phyloP scores from a whole-genome alignment of 2,329 filamentous ascomycete genomes.

The Fusarium sp. region DNA sequence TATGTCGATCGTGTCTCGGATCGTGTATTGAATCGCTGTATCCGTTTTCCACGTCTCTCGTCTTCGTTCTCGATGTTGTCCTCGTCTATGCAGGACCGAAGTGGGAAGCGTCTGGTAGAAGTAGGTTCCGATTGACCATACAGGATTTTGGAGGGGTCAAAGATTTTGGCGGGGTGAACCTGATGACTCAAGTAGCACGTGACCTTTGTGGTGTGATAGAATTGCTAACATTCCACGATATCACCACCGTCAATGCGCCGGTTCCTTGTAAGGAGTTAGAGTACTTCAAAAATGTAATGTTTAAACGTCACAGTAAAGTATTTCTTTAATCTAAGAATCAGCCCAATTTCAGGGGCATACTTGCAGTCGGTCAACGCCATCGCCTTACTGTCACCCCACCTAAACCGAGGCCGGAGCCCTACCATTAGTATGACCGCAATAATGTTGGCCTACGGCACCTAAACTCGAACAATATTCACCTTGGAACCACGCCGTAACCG shows the following conservation, averaged over 20 bases:
- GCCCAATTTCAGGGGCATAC: constrained; percentile 4
- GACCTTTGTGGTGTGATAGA: constrained; percentile 16
- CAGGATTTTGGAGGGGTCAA: constrained; percentile 45
- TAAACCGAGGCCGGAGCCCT: constrained; percentile 37
- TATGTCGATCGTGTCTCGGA: neutral
- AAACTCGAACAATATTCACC: neutral
- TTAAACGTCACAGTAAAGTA: neutral
- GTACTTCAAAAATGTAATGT: neutral
- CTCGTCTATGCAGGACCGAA: constrained; percentile 18
- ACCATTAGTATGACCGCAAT: neutral
- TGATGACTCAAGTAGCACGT: constrained; percentile 46
- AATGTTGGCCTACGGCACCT: neutral
- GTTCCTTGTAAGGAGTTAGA: neutral
- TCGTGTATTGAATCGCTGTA: constrained; percentile 1
- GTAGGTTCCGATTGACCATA: constrained; percentile 39
- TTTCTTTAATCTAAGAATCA: neutral
- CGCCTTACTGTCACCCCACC: constrained; percentile 41
- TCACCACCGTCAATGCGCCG: constrained; percentile 11
- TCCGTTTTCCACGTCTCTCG: constrained; percentile 6
- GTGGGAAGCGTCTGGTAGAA: constrained; percentile 29
- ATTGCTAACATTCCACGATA: constrained; percentile 16
- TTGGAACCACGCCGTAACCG: constrained; percentile 2
- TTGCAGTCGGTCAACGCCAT: constrained; percentile 9
- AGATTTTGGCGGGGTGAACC: constrained; percentile 46
- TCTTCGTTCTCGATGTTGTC: neutral